Percentiles rank a stretch among this genome's conserved stretches.
Conservation (phyloP, 1,284 basidiomycete genomes). For the Tylopilus orsonianus region DNA sequence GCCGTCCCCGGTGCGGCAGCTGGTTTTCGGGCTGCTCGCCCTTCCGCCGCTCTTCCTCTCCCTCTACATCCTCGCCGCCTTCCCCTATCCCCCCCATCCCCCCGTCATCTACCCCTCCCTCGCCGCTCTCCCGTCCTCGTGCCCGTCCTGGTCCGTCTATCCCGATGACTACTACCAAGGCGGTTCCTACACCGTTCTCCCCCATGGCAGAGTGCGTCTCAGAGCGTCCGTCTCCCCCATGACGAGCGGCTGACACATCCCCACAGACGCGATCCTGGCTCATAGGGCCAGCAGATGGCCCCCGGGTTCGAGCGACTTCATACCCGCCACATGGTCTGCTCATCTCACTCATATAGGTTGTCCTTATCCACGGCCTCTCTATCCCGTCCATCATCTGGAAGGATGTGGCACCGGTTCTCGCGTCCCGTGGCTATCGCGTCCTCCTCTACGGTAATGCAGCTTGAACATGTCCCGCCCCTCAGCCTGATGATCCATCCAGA, state of each 20-base stretch:
- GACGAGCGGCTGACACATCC: background rate
- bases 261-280: conserved; percentile 73
- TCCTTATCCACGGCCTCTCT: conserved; percentile 77
- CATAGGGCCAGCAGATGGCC: conserved; percentile 65
- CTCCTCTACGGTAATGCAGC: conserved; percentile 61
- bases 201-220: conserved; percentile 52
- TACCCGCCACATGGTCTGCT: background rate
- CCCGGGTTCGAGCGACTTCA: conserved; percentile 47
- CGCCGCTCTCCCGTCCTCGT: conserved; percentile 51
- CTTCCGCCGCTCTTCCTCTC: conserved; percentile 58
- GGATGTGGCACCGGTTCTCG: conserved; percentile 63
- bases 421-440: conserved; percentile 65
- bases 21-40: conserved; percentile 55
- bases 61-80: conserved; percentile 59
- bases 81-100: conserved; percentile 55
- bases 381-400: conserved; percentile 75
- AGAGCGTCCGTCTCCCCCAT: background rate
- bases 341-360: conserved; percentile 45
- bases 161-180: conserved; percentile 65
- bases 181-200: conserved; percentile 63
- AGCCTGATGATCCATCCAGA: conserved; percentile 42
- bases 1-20: conserved; percentile 15
- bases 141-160: conserved; percentile 65
- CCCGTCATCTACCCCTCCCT: conserved; percentile 56
- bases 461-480: background rate